These are phyloP conservation scores for Bipolaris sorokiniana DNA, from an alignment of 2,329 filamentous ascomycete genomes.

Conservation along the genomic window DNA sequence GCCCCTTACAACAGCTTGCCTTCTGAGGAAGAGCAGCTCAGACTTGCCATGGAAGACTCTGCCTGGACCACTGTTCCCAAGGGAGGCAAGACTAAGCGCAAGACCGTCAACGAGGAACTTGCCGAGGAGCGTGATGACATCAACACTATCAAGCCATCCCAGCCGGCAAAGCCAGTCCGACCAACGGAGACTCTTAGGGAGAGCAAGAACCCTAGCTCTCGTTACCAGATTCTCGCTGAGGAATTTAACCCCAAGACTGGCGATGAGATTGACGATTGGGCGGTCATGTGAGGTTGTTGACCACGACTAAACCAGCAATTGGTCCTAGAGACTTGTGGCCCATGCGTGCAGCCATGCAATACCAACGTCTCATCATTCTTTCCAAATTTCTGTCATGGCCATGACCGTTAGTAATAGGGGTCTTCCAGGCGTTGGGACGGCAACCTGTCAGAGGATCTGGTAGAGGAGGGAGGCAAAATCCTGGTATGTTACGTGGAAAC, in stretches of 20 bases:
- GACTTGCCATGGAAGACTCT: constrained; percentile 55
- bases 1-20: constrained; percentile 57
- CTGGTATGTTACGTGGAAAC: constrained; percentile 7
- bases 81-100: constrained; percentile 61
- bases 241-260: constrained; percentile 35
- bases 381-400: constrained; percentile 3
- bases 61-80: constrained; percentile 67
- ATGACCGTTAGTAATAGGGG: constrained; percentile 2
- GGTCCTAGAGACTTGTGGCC: background rate
- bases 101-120: constrained; percentile 52
- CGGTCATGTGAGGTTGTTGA: constrained; percentile 40
- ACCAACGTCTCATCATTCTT: constrained; percentile 1
- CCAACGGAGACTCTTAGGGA: constrained; percentile 33
- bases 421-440: constrained; percentile 6
- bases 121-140: constrained; percentile 50
- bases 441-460: constrained; percentile 1
- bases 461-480: background rate
- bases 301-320: constrained; percentile 1
- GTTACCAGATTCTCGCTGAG: constrained; percentile 40
- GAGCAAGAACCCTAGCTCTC: constrained; percentile 38
- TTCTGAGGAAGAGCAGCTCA: constrained; percentile 67
- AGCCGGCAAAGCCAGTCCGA: constrained; percentile 34
- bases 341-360: background rate
- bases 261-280: constrained; percentile 52
- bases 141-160: constrained; percentile 21